phyloP scores from a whole-genome alignment of 768 basidiomycete genomes.

The Leucogyrophana mollusca region DNA sequence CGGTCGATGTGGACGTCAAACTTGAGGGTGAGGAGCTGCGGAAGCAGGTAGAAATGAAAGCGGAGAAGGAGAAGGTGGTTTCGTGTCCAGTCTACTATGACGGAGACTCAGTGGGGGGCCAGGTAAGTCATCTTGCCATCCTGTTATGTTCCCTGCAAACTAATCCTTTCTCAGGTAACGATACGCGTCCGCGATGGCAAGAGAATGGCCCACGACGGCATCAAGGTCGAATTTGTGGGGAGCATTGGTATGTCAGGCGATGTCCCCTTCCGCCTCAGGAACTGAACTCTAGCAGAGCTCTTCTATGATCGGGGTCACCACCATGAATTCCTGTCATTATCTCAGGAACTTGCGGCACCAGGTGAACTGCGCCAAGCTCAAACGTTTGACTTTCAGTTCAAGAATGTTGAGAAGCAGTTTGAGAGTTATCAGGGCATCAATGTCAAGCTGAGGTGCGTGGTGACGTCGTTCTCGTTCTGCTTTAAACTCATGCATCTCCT shows the following conservation, averaged over 20 bases:
- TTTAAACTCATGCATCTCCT: conserved; percentile 6
- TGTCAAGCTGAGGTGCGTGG: conserved; percentile 85
- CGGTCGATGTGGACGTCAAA: conserved; percentile 89
- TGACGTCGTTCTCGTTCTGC: not conserved
- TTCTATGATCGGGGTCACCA: conserved; percentile 99
- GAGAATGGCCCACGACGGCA: conserved; percentile 91
- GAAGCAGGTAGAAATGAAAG: conserved; percentile 87
- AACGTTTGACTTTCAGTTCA: conserved; percentile 95
- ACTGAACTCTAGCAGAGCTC: conserved; percentile 49
- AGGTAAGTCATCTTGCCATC: conserved; percentile 47
- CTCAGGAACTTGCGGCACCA: conserved; percentile 93
- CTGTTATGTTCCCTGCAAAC: not conserved
- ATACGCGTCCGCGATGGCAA: conserved; percentile 94
- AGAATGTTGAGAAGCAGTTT: conserved; percentile 99
- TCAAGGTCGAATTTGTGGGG: conserved; percentile 97
- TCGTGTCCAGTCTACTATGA: conserved; percentile 95
- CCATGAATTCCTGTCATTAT: conserved; percentile 94
- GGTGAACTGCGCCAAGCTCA: conserved; percentile 97
- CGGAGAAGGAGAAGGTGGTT: conserved; percentile 81
- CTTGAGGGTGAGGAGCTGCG: conserved; percentile 84
- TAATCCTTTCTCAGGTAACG: conserved; percentile 52
- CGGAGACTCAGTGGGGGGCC: conserved; percentile 87
- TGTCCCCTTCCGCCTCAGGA: conserved; percentile 1
- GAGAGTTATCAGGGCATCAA: conserved; percentile 98
- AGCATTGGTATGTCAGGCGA: conserved; percentile 71